These are phyloP conservation scores for Jaenimonas drosophilae DNA, from an alignment of 208 protist species.

Conservation along the genomic window DNA sequence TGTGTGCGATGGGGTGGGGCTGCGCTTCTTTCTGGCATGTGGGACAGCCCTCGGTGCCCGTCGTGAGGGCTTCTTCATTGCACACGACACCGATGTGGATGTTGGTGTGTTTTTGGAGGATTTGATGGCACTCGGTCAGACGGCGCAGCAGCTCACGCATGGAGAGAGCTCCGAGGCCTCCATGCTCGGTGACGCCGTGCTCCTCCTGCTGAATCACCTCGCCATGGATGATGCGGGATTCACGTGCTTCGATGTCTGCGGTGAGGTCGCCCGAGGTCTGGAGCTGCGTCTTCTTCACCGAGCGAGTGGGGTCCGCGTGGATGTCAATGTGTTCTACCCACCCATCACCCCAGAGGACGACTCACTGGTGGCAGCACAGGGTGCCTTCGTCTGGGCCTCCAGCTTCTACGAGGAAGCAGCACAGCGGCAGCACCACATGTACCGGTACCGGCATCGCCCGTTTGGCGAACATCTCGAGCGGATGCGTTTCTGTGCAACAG, in stretches of 20 bases:
- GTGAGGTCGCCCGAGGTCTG: constrained; percentile 48
- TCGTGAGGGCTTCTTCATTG: constrained; percentile 77
- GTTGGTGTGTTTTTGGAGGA: constrained; percentile 68
- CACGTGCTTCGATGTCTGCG: constrained; percentile 68
- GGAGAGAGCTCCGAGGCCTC: neutral
- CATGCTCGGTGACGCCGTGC: constrained; percentile 10
- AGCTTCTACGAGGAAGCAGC: constrained; percentile 61
- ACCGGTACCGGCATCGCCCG: constrained; percentile 61
- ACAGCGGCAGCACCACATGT: constrained; percentile 59
- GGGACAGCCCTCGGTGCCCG: constrained; percentile 76
- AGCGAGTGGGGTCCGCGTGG: constrained; percentile 41
- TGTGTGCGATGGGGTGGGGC: constrained; percentile 10
- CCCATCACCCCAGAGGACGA: constrained; percentile 25
- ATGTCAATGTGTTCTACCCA: constrained; percentile 84
- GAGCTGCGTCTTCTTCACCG: constrained; percentile 72
- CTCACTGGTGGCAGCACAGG: constrained; percentile 5
- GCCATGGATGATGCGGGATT: constrained; percentile 19
- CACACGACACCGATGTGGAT: constrained; percentile 83
- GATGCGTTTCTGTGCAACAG: constrained; percentile 31
- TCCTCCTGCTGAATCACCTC: constrained; percentile 22
- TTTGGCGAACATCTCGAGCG: constrained; percentile 22
- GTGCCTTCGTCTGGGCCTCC: constrained; percentile 68
- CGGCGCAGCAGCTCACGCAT: neutral
- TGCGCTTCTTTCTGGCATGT: constrained; percentile 73
- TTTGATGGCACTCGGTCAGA: constrained; percentile 7